These are phyloP conservation scores for Cladophialophora exuberans DNA, from an alignment of 2,329 filamentous ascomycete genomes.

Conservation along the genomic window DNA sequence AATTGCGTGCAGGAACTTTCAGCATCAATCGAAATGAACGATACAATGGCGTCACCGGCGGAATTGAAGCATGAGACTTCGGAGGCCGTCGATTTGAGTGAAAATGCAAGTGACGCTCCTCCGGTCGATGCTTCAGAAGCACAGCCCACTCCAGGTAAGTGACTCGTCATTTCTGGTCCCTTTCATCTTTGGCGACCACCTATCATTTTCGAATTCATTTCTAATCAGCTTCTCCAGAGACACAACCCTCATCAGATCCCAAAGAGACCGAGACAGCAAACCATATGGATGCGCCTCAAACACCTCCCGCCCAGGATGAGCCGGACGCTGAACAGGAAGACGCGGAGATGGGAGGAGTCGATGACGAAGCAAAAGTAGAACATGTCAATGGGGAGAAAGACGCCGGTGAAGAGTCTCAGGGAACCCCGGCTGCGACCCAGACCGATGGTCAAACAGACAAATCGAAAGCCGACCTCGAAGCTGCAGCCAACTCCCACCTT, in stretches of 20 bases:
- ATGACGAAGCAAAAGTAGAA: slow-evolving; percentile 47
- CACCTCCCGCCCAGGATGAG: slow-evolving; percentile 64
- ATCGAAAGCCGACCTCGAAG: slow-evolving; percentile 80
- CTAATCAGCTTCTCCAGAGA: slow-evolving; percentile 5
- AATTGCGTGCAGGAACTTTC: not conserved
- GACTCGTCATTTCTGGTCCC: not conserved
- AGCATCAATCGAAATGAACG: slow-evolving; percentile 9
- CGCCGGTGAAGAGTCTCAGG: slow-evolving; percentile 45
- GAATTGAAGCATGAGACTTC: slow-evolving; percentile 26
- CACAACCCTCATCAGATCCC: slow-evolving; percentile 15
- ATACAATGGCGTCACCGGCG: slow-evolving; percentile 10
- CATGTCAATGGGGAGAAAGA: slow-evolving; percentile 44
- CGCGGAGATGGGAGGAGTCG: slow-evolving; percentile 76
- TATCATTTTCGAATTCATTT: not conserved
- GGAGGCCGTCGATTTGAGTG: slow-evolving; percentile 11
- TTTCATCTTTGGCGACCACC: not conserved
- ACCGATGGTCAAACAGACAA: slow-evolving; percentile 62
- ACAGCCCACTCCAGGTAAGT: slow-evolving; percentile 22
- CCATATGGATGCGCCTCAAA: slow-evolving; percentile 63
- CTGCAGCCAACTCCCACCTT: slow-evolving; percentile 86
- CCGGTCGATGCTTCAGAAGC: slow-evolving; percentile 6
- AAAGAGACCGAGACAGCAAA: slow-evolving; percentile 17
- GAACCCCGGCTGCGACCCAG: slow-evolving; percentile 44
- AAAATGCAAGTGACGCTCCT: slow-evolving; percentile 3
- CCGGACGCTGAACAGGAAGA: slow-evolving; percentile 63